These are phyloP conservation scores for Neurospora tetrasperma DNA, from an alignment of 495 filamentous ascomycete species.

Conservation along the genomic window DNA sequence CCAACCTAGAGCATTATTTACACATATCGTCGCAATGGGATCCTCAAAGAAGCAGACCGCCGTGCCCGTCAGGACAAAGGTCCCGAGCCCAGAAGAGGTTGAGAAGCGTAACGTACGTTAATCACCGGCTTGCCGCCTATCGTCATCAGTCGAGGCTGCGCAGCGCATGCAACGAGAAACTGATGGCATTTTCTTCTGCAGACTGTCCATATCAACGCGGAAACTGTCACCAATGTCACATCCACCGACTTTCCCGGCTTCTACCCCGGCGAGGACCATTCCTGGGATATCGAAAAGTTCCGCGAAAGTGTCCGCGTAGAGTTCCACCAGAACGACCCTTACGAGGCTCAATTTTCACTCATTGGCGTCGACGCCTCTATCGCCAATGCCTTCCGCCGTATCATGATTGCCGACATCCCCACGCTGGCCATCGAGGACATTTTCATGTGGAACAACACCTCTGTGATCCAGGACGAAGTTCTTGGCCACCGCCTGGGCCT, in stretches of 20 bases:
- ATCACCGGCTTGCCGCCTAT: background rate
- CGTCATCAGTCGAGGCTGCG: background rate
- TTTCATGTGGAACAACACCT: conserved; percentile 90
- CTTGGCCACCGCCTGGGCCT: conserved; percentile 81
- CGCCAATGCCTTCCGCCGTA: conserved; percentile 96
- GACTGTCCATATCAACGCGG: conserved; percentile 76
- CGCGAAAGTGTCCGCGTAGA: conserved; percentile 55
- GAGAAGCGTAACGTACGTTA: conserved; percentile 30
- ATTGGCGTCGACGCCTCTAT: conserved; percentile 85
- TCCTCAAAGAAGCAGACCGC: background rate
- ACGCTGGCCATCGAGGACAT: conserved; percentile 87
- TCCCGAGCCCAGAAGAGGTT: conserved; percentile 29
- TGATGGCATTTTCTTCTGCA: conserved; percentile 26
- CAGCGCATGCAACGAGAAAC: background rate
- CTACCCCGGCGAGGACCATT: conserved; percentile 81
- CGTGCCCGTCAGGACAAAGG: conserved; percentile 10
- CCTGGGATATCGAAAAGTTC: conserved; percentile 75
- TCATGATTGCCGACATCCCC: conserved; percentile 90
- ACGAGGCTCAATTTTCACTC: conserved; percentile 77
- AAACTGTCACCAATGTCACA: conserved; percentile 79
- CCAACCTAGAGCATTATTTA: background rate
- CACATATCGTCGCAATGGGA: conserved; percentile 2
- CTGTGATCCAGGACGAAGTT: conserved; percentile 95
- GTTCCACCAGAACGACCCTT: conserved; percentile 69
- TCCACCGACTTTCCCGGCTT: conserved; percentile 86